Percentiles rank a stretch among this genome's conserved stretches.
phyloP scores from a whole-genome alignment of 2,329 filamentous ascomycete genomes.

The Teratosphaeria epicoccoides region DNA sequence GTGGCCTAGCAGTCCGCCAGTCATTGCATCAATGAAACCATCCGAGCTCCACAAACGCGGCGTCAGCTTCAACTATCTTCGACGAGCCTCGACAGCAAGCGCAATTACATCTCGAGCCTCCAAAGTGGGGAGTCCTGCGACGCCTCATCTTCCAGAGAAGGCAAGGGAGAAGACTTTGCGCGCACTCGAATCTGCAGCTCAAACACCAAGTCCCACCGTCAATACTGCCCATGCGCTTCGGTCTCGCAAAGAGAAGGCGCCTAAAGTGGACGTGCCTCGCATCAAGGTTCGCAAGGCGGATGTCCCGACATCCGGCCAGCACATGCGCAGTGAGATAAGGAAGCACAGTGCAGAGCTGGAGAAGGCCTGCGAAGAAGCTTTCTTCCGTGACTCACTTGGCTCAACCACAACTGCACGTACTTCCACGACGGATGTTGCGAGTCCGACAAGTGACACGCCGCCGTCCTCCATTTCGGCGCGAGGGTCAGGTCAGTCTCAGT shows the following conservation, averaged over 20 bases:
- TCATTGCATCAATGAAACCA: slow-evolving; percentile 36
- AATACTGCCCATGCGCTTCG: slow-evolving; percentile 21
- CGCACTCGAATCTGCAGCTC: slow-evolving; percentile 9
- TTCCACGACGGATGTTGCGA: slow-evolving; percentile 30
- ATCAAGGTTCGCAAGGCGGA: slow-evolving; percentile 29
- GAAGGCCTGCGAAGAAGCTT: slow-evolving; percentile 84
- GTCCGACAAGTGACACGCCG: slow-evolving; percentile 38
- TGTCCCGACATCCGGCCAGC: slow-evolving; percentile 34
- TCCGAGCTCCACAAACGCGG: slow-evolving; percentile 47
- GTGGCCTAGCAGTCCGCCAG: slow-evolving; percentile 39
- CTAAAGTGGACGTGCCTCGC: slow-evolving; percentile 18
- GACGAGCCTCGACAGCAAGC: slow-evolving; percentile 34
- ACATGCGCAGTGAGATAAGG: slow-evolving; percentile 66
- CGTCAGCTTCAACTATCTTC: slow-evolving; percentile 52
- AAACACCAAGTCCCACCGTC: slow-evolving; percentile 22
- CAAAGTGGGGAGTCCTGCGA: slow-evolving; percentile 13
- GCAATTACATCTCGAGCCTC: slow-evolving; percentile 26
- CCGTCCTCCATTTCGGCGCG: slow-evolving; percentile 37
- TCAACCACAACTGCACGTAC: slow-evolving; percentile 38
- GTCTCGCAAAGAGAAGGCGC: slow-evolving; percentile 26
- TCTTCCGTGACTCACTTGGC: slow-evolving; percentile 56
- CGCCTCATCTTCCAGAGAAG: slow-evolving; percentile 17
- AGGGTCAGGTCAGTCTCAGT: slow-evolving; percentile 14
- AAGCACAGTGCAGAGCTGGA: slow-evolving; percentile 78
- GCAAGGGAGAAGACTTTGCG: slow-evolving; percentile 13